Conservation (phyloP, 2,329 filamentous ascomycete species). For the Cercospora berteroae region DNA sequence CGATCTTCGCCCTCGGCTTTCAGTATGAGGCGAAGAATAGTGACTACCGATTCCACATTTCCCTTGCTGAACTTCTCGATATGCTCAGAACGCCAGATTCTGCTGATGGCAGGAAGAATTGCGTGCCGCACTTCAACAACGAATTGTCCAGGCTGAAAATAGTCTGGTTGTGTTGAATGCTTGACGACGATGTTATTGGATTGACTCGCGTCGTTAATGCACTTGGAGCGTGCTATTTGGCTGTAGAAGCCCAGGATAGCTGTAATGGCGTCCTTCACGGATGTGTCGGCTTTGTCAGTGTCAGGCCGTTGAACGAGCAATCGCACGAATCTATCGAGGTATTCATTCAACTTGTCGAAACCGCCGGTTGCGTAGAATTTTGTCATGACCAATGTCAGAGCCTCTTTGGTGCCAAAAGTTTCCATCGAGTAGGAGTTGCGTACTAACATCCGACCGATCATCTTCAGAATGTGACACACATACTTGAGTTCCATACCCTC, state of each 20-base stretch:
- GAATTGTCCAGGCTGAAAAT: constrained; percentile 70
- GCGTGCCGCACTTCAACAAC: constrained; percentile 80
- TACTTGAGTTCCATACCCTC: constrained; percentile 30
- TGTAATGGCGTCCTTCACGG: constrained; percentile 54
- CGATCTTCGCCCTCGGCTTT: constrained; percentile 72
- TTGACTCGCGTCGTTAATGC: constrained; percentile 72
- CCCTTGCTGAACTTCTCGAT: constrained; percentile 76
- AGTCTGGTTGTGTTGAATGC: constrained; percentile 52
- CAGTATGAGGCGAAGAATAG: constrained; percentile 76
- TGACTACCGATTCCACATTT: constrained; percentile 75
- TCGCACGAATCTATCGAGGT: constrained; percentile 31
- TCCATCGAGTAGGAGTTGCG: constrained; percentile 31
- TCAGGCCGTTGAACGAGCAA: constrained; percentile 44
- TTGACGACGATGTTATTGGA: constrained; percentile 55
- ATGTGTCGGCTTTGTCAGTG: constrained; percentile 19
- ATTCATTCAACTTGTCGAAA: constrained; percentile 66
- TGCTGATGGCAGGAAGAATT: constrained; percentile 70
- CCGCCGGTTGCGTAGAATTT: constrained; percentile 83
- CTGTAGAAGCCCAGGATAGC: constrained; percentile 82
- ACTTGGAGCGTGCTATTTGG: constrained; percentile 72
- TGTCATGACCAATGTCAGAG: constrained; percentile 71
- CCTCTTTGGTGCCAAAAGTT: constrained; percentile 32
- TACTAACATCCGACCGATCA: constrained; percentile 29
- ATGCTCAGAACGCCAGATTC: constrained; percentile 81
- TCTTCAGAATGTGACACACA: constrained; percentile 25